These are phyloP conservation scores for Lophiotrema nucula DNA, from an alignment of 495 filamentous ascomycete species.

Conservation along the genomic window DNA sequence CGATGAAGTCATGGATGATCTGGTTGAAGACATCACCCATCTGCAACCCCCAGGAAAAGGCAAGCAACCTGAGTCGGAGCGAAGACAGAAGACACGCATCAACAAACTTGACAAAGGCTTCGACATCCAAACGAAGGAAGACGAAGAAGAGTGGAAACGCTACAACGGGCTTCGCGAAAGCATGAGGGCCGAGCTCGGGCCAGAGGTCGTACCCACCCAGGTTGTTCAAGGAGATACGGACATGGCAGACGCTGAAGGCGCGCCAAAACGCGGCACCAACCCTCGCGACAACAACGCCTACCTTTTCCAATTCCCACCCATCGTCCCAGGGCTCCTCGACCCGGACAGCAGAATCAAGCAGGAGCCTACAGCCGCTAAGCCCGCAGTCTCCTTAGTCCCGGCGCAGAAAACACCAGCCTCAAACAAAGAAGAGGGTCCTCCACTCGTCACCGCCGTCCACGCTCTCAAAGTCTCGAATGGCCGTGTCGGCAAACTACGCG, in stretches of 20 bases:
- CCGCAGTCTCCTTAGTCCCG: not conserved
- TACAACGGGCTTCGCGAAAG: slow-evolving; percentile 3
- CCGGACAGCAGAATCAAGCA: slow-evolving; percentile 42
- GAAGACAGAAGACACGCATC: not conserved
- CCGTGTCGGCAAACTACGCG: slow-evolving; percentile 57
- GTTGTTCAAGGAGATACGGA: slow-evolving; percentile 41
- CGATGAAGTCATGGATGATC: slow-evolving; percentile 9
- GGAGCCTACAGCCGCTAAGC: slow-evolving; percentile 4
- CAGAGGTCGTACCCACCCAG: slow-evolving; percentile 16
- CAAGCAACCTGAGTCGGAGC: slow-evolving; percentile 30
- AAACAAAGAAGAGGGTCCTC: not conserved
- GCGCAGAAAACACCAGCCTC: not conserved
- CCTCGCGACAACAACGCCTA: slow-evolving; percentile 50
- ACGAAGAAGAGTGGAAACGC: slow-evolving; percentile 43
- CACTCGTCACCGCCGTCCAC: not conserved
- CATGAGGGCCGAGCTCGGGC: slow-evolving; percentile 38
- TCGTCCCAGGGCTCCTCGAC: slow-evolving; percentile 52
- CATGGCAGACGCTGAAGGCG: slow-evolving; percentile 38
- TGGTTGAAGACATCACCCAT: not conserved
- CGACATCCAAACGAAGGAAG: slow-evolving; percentile 46
- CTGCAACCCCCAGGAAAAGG: slow-evolving; percentile 1
- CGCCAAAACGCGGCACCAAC: slow-evolving; percentile 33
- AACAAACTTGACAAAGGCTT: slow-evolving; percentile 32
- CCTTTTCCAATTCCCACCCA: slow-evolving; percentile 64
- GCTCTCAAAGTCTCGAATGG: slow-evolving; percentile 35